A percentile compares a stretch with the other conserved stretches of the same genome.
Conservation (phyloP, 306 rosid genomes). For the Cicer pinnatifidum region DNA sequence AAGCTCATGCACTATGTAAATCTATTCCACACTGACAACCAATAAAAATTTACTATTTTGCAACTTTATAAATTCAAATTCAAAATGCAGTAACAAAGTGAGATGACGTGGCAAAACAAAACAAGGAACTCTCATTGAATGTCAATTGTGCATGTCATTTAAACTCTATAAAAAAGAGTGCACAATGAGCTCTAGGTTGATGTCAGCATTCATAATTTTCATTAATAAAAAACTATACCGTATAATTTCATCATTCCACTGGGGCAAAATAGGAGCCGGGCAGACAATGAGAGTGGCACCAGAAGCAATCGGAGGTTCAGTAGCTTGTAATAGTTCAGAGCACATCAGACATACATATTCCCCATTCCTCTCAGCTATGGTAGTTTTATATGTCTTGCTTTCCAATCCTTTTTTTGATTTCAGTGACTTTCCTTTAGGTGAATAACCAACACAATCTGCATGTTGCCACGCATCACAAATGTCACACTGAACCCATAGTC, state of each 20-base stretch:
- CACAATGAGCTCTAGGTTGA: conserved; percentile 1
- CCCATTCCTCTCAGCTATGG: conserved; percentile 68
- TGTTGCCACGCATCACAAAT: conserved; percentile 98
- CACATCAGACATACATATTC: conserved; percentile 80
- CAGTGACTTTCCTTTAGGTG: conserved; percentile 63
- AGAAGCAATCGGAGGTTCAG: conserved; percentile 78
- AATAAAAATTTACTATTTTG: too few relatives aligned
- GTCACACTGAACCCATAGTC: conserved; percentile 98
- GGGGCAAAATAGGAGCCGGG: conserved; percentile 90
- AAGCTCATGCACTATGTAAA: too few relatives aligned
- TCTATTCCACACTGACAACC: too few relatives aligned
- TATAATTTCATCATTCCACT: conserved; percentile 86
- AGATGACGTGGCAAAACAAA: too few relatives aligned
- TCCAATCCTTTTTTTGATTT: conserved; percentile 60
- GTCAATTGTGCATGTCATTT: too few relatives aligned
- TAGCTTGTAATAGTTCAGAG: conserved; percentile 79
- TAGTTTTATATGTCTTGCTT: conserved; percentile 56
- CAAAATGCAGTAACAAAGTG: too few relatives aligned
- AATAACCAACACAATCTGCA: conserved; percentile 92
- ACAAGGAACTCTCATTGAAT: too few relatives aligned
- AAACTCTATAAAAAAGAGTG: background rate
- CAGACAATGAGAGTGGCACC: conserved; percentile 96
- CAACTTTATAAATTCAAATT: too few relatives aligned
- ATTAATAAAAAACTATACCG: conserved; percentile 58
- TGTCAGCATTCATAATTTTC: conserved; percentile 24